Evolutionary conservation across 2,329 filamentous ascomycete species (phyloP).

Genomic region (Beauveria scarabaeidicola): DNA sequence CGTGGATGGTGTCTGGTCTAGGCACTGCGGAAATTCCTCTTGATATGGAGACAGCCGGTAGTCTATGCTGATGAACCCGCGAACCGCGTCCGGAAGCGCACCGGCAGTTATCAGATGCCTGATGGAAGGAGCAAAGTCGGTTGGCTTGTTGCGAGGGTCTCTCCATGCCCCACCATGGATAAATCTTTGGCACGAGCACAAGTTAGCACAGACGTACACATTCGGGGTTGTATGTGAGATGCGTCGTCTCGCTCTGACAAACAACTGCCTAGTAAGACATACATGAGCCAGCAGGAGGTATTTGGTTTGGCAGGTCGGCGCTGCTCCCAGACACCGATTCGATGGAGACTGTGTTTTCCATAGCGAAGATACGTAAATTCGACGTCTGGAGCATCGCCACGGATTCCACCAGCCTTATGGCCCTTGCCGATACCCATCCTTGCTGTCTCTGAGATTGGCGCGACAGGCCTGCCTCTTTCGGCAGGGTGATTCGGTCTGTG

Average conservation of each 20-base stretch:
- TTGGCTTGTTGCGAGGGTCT: slow-evolving; percentile 42
- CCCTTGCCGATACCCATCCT: slow-evolving; percentile 7
- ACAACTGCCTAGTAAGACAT: slow-evolving; percentile 12
- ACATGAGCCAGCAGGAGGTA: slow-evolving; percentile 30
- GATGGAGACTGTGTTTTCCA: slow-evolving; percentile 34
- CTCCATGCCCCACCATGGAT: slow-evolving; percentile 58
- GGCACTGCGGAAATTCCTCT: not conserved
- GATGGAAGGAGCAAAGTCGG: slow-evolving; percentile 38
- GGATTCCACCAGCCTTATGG: slow-evolving; percentile 7
- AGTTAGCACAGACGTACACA: not conserved
- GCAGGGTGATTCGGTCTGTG: not conserved
- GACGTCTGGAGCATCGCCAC: slow-evolving; percentile 14
- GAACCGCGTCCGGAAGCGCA: slow-evolving; percentile 31
- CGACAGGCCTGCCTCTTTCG: not conserved
- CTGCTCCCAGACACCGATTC: slow-evolving; percentile 37
- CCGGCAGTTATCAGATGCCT: slow-evolving; percentile 29
- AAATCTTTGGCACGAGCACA: slow-evolving; percentile 28
- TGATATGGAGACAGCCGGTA: slow-evolving; percentile 47
- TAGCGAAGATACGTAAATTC: slow-evolving; percentile 28
- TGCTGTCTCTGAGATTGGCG: not conserved
- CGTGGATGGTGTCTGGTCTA: slow-evolving; percentile 14
- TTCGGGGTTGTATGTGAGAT: not conserved
- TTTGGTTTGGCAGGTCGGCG: slow-evolving; percentile 14
- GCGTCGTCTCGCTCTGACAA: not conserved
- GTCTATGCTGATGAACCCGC: slow-evolving; percentile 55